Evolutionary conservation across 1,284 basidiomycete genomes (phyloP), one percentile per base, ranked within the genome.

Genomic region (Cerrena zonata): DNA sequence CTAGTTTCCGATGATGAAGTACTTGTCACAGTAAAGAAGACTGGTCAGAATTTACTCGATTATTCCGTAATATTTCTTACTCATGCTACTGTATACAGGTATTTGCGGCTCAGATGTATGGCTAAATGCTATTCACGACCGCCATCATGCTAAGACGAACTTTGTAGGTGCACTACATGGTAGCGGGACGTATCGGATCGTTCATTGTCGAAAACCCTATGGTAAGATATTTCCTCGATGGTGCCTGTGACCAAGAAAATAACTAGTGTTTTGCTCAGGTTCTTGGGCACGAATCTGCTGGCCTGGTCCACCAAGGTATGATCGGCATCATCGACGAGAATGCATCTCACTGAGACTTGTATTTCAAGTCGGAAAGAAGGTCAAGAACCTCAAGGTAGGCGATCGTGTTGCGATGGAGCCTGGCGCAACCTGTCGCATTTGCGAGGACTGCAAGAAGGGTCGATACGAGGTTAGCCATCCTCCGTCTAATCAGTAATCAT

Each of bases 1-100:
- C 52, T 61, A 87, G 86, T 90, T 55, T 74, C 75, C 21, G 79
- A 78, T 48, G 77, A 89, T 61, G 88, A 96, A 61, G 92, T 94
- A 41, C 81, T 97, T 26, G 82, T 98, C 44, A 80, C 91, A 62
- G 86, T 97, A 45, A 93, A 93, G 70, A 94, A 95, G 71, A 94
- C 92, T 21, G 90, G 89, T 85, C 55, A 53, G 78, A 64, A 22
- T 22, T 48, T 38, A 37, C n/a, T 27, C n/a, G 18, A 4, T 47
- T 15, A 26, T 26, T 2, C 3, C 34, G 37, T 18, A 23, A 40
- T 19, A 21, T 48, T 58, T 40, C 41, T 47, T 2, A 48, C 34
- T 41, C 47, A 49, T 27, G 10, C 27, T 15, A n/a, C 30, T 48
- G 19, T 34, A 30, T 42, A 26, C 56, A 91, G 90, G 91, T 50